Evolutionary conservation across 225 moss, liverwort and hornwort genomes (phyloP).

Genomic region (Bryoerythrophyllum caledonicum): DNA sequence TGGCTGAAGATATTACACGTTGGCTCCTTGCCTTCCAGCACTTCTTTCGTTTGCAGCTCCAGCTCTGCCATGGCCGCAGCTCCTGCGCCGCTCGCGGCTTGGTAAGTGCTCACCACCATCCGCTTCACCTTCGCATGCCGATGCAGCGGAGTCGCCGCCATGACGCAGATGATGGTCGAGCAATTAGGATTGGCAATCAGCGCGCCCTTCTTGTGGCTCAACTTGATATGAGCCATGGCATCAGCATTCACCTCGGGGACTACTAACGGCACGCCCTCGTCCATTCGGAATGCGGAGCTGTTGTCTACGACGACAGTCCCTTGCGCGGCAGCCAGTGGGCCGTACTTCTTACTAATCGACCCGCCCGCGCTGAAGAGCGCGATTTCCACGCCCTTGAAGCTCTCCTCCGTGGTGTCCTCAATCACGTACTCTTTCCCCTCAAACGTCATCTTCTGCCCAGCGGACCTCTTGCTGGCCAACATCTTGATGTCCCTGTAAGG

Average conservation of each 20-base stretch:
- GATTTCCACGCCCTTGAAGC: constrained; percentile 86
- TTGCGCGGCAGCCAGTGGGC: constrained; percentile 72
- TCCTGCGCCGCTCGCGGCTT: constrained; percentile 98
- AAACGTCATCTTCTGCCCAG: constrained; percentile 88
- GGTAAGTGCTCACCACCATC: constrained; percentile 98
- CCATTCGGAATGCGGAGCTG: constrained; percentile 94
- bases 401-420: constrained; percentile 78
- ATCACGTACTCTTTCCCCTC: constrained; percentile 79
- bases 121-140: constrained; percentile 91
- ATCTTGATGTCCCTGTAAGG: constrained; percentile 85
- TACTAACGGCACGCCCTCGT: constrained; percentile 79
- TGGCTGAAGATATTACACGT: constrained; percentile 90
- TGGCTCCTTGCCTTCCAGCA: constrained; percentile 74
- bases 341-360: constrained; percentile 90
- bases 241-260: constrained; percentile 93
- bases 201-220: constrained; percentile 79
- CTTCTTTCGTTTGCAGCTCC: constrained; percentile 91
- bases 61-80: constrained; percentile 99
- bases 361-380: constrained; percentile 98
- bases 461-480: constrained; percentile 92
- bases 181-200: constrained; percentile 98
- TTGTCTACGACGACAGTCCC: constrained; percentile 93
- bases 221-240: constrained; percentile 94
- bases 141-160: constrained; percentile 96
- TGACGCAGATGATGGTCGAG: constrained; percentile 95